Conservation (phyloP, 1,284 basidiomycete species). For the Inonotus obliquus region DNA sequence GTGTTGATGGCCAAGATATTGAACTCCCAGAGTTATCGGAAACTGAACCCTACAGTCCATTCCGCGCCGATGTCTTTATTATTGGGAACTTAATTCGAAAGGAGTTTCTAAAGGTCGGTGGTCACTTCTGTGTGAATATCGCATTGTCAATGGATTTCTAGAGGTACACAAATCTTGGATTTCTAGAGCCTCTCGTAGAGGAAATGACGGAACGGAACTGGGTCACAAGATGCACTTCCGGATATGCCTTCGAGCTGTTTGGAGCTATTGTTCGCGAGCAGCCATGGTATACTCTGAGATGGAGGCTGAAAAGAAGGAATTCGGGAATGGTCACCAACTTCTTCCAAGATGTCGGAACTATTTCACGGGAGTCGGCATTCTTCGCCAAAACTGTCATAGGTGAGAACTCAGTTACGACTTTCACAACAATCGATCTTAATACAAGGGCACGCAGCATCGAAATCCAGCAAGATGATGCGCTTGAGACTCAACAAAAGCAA, state of each 20-base stretch:
- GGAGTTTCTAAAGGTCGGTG: background rate
- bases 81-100: slow-evolving; percentile 6
- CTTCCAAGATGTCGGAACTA: background rate
- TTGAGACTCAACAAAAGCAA: no score
- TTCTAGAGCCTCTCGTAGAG: slow-evolving; percentile 22
- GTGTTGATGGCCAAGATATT: background rate
- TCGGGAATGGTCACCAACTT: background rate
- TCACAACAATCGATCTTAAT: no score
- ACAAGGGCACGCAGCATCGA: background rate
- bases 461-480: background rate
- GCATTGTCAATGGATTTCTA: background rate
- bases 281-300: background rate
- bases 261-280: background rate
- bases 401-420: background rate
- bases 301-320: slow-evolving; percentile 14
- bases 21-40: slow-evolving; percentile 9
- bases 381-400: background rate
- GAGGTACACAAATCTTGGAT: slow-evolving; percentile 23
- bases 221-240: slow-evolving; percentile 19
- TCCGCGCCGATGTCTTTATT: slow-evolving; percentile 7
- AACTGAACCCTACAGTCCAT: background rate
- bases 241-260: slow-evolving; percentile 12
- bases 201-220: slow-evolving; percentile 23
- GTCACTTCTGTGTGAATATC: background rate
- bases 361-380: background rate